Percentiles rank a stretch among this genome's conserved stretches.
phyloP scores from a whole-genome alignment of 164 flowering plant genomes.

The Echeveria elegans region DNA sequence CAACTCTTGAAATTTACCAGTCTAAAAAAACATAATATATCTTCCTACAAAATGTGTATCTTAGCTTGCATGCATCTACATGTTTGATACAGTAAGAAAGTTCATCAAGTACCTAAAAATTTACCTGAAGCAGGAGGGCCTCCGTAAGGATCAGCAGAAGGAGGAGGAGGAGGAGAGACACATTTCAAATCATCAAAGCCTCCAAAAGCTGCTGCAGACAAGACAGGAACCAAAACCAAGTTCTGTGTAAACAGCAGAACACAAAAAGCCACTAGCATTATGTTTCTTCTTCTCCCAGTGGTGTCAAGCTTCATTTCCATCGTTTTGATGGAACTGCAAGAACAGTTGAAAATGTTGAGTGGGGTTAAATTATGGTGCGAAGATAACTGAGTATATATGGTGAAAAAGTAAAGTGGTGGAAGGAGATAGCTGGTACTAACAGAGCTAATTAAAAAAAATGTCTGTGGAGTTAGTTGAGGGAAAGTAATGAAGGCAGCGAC shows the following conservation, averaged over 20 bases:
- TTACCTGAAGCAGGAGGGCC: conserved; percentile 2
- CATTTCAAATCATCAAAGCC: background rate
- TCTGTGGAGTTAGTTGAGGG: background rate
- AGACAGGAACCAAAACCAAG: conserved; percentile 2
- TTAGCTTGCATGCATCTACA: background rate
- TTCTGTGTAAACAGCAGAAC: background rate
- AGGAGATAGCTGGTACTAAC: background rate
- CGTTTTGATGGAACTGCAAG: background rate
- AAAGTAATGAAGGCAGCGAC: background rate
- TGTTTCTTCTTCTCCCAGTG: background rate
- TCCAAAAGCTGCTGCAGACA: background rate
- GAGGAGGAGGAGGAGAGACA: background rate
- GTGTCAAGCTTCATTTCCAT: conserved; percentile 3
- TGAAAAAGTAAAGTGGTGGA: background rate
- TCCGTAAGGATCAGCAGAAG: background rate
- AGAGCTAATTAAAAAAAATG: background rate
- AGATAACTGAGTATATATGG: background rate
- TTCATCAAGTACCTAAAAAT: background rate
- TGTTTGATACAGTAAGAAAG: background rate
- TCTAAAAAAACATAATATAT: no score
- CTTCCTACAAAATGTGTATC: no score
- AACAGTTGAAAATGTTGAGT: background rate
- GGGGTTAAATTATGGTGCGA: background rate
- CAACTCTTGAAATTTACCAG: no score
- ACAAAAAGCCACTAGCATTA: conserved; percentile 1